Percentiles rank a stretch among this genome's conserved stretches.
Conservation (phyloP, 306 rosid species). For the Cucumis cinereus region DNA sequence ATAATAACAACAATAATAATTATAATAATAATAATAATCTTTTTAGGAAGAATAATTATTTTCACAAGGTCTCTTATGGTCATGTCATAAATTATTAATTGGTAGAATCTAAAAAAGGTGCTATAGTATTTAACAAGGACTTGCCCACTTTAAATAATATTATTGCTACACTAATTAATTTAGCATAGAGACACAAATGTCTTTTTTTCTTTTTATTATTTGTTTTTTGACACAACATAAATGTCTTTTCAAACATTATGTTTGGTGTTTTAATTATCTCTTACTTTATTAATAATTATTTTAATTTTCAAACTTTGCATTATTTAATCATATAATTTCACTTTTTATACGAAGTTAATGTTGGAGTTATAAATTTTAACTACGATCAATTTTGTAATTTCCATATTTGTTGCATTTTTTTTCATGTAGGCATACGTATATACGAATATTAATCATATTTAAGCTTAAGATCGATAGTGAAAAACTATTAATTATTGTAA, state of each 20-base stretch:
- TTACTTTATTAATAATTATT: background rate
- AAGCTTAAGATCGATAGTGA: too few species aligned
- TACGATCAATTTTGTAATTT: too few species aligned
- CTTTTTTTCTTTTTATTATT: background rate
- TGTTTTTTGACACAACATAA: too few species aligned
- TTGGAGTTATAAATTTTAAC: too few species aligned
- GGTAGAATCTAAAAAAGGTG: background rate
- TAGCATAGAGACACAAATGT: background rate
- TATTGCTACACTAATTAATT: background rate
- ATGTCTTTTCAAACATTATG: background rate
- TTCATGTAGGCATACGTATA: too few species aligned
- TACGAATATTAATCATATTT: too few species aligned
- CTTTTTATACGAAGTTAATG: too few species aligned
- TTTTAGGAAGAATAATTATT: background rate
- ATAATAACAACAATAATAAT: too few species aligned
- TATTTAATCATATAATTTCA: too few species aligned
- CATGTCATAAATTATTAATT: background rate
- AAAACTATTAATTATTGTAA: too few species aligned
- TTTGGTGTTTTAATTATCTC: background rate
- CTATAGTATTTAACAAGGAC: background rate
- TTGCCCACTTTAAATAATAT: background rate
- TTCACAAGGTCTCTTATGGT: background rate
- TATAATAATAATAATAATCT: too few species aligned
- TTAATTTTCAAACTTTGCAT: background rate
- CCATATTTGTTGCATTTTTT: too few species aligned